These are phyloP conservation scores for Hyphodiscus hymeniophilus DNA, from an alignment of 495 filamentous ascomycete genomes.

Conservation along the genomic window DNA sequence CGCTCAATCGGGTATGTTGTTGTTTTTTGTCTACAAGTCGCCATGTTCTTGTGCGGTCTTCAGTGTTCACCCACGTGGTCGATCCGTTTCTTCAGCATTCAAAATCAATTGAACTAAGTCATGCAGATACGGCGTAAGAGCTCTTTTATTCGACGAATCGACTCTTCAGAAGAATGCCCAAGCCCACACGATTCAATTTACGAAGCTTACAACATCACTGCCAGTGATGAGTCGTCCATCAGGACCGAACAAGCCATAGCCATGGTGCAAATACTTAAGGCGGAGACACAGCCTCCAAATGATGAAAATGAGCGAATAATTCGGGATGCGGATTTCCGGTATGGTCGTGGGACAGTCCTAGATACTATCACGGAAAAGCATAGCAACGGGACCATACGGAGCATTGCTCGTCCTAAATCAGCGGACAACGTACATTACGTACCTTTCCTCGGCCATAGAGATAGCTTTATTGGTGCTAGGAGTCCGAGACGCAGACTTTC, in stretches of 20 bases:
- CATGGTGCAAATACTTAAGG: neutral
- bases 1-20: too few relatives aligned
- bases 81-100: too few relatives aligned
- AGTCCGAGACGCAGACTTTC: slow-evolving; percentile 21
- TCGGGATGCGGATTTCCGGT: slow-evolving; percentile 24
- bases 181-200: slow-evolving; percentile 31
- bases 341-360: slow-evolving; percentile 32
- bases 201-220: slow-evolving; percentile 25
- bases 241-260: slow-evolving; percentile 14
- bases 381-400: slow-evolving; percentile 22
- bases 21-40: too few relatives aligned
- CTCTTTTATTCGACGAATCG: slow-evolving; percentile 19
- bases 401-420: slow-evolving; percentile 9
- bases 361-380: slow-evolving; percentile 34
- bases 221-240: slow-evolving; percentile 16
- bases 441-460: slow-evolving; percentile 13
- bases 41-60: too few relatives aligned
- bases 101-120: too few relatives aligned
- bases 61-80: too few relatives aligned
- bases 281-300: slow-evolving; percentile 3
- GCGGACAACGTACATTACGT: slow-evolving; percentile 9
- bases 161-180: slow-evolving; percentile 29
- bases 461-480: slow-evolving; percentile 17
- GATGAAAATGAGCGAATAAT: neutral
- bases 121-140: slow-evolving; percentile 18